These are phyloP conservation scores for Rosa lucieae DNA, from an alignment of 306 rosid species.

Conservation along the genomic window DNA sequence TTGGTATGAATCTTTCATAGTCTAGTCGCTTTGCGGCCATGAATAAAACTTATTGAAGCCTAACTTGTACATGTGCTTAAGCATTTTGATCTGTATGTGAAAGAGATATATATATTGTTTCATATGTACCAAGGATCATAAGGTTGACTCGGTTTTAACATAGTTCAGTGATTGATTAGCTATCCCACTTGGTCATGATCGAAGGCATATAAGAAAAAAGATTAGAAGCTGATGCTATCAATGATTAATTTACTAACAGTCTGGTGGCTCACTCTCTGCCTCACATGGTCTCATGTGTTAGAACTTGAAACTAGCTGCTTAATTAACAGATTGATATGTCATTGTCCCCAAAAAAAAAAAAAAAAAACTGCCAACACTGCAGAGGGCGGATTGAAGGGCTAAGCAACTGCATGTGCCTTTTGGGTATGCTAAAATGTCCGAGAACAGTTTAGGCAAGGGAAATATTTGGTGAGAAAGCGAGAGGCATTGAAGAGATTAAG, in stretches of 20 bases:
- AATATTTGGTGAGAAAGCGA: neutral
- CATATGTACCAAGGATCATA: neutral
- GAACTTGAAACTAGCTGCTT: neutral
- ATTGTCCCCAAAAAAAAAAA: neutral
- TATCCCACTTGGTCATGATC: neutral
- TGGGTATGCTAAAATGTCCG: neutral
- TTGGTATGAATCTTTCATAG: neutral
- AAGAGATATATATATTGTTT: neutral
- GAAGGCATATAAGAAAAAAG: neutral
- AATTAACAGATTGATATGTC: neutral
- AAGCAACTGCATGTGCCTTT: neutral
- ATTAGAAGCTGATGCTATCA: neutral
- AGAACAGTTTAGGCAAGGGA: neutral
- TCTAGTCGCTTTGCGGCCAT: neutral
- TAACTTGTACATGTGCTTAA: neutral
- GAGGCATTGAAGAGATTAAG: neutral
- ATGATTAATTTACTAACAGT: neutral
- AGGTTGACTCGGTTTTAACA: neutral
- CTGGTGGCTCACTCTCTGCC: neutral
- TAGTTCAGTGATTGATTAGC: neutral
- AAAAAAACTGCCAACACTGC: neutral
- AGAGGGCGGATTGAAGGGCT: neutral
- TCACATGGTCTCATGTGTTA: conserved; percentile 14
- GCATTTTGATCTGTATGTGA: neutral
- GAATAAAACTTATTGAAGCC: neutral